These are phyloP conservation scores for Apophysomyces elegans DNA, from an alignment of 371 early-diverging fungal species.

Conservation along the genomic window DNA sequence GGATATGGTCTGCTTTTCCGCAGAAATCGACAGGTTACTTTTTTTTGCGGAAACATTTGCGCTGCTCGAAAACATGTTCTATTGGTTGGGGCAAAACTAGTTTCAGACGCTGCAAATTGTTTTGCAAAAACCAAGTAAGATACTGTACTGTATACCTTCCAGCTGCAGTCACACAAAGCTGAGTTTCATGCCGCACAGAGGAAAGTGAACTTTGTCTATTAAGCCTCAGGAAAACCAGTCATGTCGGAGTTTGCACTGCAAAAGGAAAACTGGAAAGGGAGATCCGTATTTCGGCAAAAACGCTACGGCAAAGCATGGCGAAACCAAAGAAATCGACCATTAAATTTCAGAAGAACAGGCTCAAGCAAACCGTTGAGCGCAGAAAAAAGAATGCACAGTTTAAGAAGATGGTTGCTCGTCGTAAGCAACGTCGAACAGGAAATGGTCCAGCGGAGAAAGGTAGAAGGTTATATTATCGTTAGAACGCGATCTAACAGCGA, in stretches of 20 bases:
- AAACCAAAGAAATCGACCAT: slow-evolving; percentile 85
- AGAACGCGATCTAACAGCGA: neutral
- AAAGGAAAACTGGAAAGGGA: too few relatives aligned
- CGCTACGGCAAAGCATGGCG: slow-evolving; percentile 43
- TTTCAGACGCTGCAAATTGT: too few relatives aligned
- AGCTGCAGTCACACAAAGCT: too few relatives aligned
- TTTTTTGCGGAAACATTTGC: too few relatives aligned
- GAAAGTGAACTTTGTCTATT: neutral
- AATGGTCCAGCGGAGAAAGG: neutral
- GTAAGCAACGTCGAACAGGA: slow-evolving; percentile 38
- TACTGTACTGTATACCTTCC: too few relatives aligned
- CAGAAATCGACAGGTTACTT: too few relatives aligned
- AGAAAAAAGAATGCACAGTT: slow-evolving; percentile 73
- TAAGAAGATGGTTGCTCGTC: slow-evolving; percentile 62
- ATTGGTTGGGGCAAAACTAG: too few relatives aligned
- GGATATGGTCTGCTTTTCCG: too few relatives aligned
- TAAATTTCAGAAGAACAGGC: slow-evolving; percentile 85
- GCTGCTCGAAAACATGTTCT: too few relatives aligned
- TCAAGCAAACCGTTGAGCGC: slow-evolving; percentile 73
- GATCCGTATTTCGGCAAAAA: too few relatives aligned
- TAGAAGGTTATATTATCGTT: neutral
- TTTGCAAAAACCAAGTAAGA: too few relatives aligned
- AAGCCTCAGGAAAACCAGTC: slow-evolving; percentile 1
- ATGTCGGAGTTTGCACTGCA: neutral
- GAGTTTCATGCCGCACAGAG: too few relatives aligned